Base-by-base conservation (phyloP, 257 asterid genomes). In the Paraleonurus japonicus region DNA sequence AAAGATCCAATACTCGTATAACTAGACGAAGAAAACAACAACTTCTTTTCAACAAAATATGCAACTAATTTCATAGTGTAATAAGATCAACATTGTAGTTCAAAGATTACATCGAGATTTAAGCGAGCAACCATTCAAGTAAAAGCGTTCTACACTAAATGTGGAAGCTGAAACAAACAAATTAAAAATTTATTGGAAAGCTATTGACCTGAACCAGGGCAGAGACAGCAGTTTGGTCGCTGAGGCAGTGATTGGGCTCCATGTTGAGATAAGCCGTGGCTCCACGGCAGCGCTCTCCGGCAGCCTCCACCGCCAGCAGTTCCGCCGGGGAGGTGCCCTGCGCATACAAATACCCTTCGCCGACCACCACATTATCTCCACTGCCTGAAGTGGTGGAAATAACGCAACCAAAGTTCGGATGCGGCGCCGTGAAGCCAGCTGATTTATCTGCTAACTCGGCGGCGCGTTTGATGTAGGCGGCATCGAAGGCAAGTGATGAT, bases 231-330 rank as follows among this genome's bases (percentile, higher is more conserved):
- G 85, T 48, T 50, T 41, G 81, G 77, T 94, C 96, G 26, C 83
- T 80, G 15, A 76, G 80, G 79, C 90, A 91, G 79, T 89, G 96
- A 75, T 83, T 86, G 22, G 98, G 95, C 75, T 94, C 99, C 98
- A 94, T 84, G 75, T 94, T 94, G 24, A 94, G 93, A 85, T 91
- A 94, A 67, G 99, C 99, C 0, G 96, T 89, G 79, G 93, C 95
- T 37, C 93, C 96, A 58, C 81, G 82, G 75, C 93, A 89, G 57
- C 70, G 67, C 54, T 85, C 93, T 2, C 92, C 89, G 5, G 90
- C 92, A 7, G 89, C 83, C 81, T 94, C 96, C 63, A 85, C 92
- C 19, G 96, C 99, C 80, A 71, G 90, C 27, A 88, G 75, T 77
- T 94, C 99, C 7, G 97, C 96, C 23, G 96, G 85, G 19, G 82